A percentile compares a stretch with the other conserved stretches of the same genome.
Evolutionary conservation across 345 rosid genomes (phyloP).

Genomic region (Brassica incana): DNA sequence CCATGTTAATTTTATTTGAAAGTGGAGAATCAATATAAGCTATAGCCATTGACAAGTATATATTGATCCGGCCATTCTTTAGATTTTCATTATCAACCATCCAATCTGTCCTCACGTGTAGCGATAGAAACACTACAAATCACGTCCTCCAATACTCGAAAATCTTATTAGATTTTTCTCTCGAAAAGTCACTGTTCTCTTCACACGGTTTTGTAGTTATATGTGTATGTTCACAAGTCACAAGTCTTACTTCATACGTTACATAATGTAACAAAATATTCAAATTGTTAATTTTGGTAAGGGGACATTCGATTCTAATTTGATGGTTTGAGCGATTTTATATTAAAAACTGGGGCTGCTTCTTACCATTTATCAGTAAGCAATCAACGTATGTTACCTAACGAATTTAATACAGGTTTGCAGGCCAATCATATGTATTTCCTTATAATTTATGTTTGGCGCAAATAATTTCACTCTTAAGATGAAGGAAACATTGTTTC

Average conservation of each 20-base stretch:
- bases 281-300: background rate
- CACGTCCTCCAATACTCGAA: slow-evolving; percentile 5
- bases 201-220: slow-evolving; percentile 14
- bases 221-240: slow-evolving; percentile 21
- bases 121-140: slow-evolving; percentile 13
- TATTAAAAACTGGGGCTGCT: background rate
- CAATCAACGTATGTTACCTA: slow-evolving; percentile 31
- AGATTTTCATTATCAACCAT: slow-evolving; percentile 10
- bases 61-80: slow-evolving; percentile 6
- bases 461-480: background rate
- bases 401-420: slow-evolving; percentile 31
- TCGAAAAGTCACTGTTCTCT: slow-evolving; percentile 8
- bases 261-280: slow-evolving; percentile 5
- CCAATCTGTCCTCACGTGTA: slow-evolving; percentile 23
- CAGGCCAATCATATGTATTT: slow-evolving; percentile 3
- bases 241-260: slow-evolving; percentile 21
- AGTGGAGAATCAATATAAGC: slow-evolving; percentile 4
- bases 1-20: background rate
- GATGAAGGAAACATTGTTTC: background rate
- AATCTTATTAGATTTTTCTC: background rate
- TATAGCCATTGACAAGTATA: slow-evolving; percentile 5
- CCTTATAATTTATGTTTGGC: background rate
- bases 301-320: background rate
- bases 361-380: slow-evolving; percentile 15
- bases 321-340: background rate